A percentile compares a stretch with the other conserved stretches of the same genome.
phyloP scores from a whole-genome alignment of 441 rosid species.

The Bruguiera hainesii region DNA sequence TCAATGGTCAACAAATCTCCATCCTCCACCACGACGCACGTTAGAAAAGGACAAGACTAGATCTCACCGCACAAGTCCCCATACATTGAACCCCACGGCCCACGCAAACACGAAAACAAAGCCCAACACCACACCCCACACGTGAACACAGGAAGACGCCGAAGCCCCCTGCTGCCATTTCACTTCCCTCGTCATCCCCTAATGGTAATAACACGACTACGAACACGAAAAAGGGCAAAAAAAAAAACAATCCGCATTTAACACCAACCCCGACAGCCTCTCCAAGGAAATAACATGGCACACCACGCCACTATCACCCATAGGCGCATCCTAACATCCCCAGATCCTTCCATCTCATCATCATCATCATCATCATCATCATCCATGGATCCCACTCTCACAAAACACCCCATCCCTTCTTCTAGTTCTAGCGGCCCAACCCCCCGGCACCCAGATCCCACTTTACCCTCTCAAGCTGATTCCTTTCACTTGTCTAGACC shows the following conservation, averaged over 20 bases:
- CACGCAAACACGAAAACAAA: background rate
- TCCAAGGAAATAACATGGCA: constrained; percentile 21
- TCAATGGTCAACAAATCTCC: constrained; percentile 37
- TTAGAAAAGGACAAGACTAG: constrained; percentile 23
- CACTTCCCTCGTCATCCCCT: constrained; percentile 1
- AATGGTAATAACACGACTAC: background rate
- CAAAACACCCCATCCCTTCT: constrained; percentile 17
- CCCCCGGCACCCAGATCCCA: constrained; percentile 29
- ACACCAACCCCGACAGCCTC: background rate
- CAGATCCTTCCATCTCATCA: constrained; percentile 10
- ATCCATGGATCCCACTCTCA: constrained; percentile 35
- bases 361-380: background rate
- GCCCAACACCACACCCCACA: background rate
- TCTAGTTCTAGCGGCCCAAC: constrained; percentile 12
- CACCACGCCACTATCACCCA: constrained; percentile 18
- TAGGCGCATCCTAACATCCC: constrained; percentile 35
- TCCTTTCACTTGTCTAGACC: constrained; percentile 28
- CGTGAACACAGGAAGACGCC: background rate
- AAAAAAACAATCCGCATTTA: background rate
- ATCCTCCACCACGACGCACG: constrained; percentile 27
- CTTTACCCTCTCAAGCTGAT: constrained; percentile 25
- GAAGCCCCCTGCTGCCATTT: background rate
- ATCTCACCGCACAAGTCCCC: constrained; percentile 28
- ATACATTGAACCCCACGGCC: constrained; percentile 19
- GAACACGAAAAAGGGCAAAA: background rate